Evolutionary conservation across 441 rosid species (phyloP).

Genomic region (Melianthus villosus): DNA sequence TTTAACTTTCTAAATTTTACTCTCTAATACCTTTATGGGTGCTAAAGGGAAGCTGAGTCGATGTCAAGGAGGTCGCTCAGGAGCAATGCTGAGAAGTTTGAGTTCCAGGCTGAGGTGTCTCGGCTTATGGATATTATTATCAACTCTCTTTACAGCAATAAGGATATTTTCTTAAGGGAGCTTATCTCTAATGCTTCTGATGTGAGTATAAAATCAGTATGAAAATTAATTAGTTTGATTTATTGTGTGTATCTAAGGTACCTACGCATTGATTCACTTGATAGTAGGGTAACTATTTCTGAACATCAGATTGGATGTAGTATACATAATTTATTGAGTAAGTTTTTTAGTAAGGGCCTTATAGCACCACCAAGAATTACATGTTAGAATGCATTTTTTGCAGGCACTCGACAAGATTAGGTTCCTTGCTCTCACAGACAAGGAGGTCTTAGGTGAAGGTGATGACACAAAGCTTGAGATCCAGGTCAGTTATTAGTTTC

Average conservation of each 20-base stretch:
- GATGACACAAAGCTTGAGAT: slow-evolving; percentile 81
- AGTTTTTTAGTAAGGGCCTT: background rate
- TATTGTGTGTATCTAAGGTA: too few relatives aligned
- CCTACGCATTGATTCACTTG: slow-evolving; percentile 83
- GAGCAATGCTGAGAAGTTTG: slow-evolving; percentile 53
- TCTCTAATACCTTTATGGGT: background rate
- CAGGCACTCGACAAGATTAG: slow-evolving; percentile 89
- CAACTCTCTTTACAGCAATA: slow-evolving; percentile 73
- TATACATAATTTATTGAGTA: background rate
- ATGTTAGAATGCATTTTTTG: too few relatives aligned
- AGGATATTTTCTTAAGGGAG: slow-evolving; percentile 79
- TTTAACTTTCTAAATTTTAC: background rate
- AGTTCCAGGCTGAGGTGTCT: slow-evolving; percentile 75
- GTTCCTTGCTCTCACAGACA: slow-evolving; percentile 81
- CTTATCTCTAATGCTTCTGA: slow-evolving; percentile 67
- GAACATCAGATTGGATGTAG: slow-evolving; percentile 32
- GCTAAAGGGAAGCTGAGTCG: slow-evolving; percentile 67
- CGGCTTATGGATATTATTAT: slow-evolving; percentile 58
- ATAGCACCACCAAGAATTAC: too few relatives aligned
- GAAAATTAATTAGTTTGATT: too few relatives aligned
- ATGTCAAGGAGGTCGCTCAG: slow-evolving; percentile 77
- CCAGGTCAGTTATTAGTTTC: slow-evolving; percentile 43
- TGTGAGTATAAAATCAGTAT: slow-evolving; percentile 73
- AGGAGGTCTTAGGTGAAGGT: slow-evolving; percentile 88
- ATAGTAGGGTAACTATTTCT: slow-evolving; percentile 94